Percentiles rank a stretch among this genome's conserved stretches.
Evolutionary conservation across 768 basidiomycete species (phyloP).

Genomic region (Lepiota venenata): DNA sequence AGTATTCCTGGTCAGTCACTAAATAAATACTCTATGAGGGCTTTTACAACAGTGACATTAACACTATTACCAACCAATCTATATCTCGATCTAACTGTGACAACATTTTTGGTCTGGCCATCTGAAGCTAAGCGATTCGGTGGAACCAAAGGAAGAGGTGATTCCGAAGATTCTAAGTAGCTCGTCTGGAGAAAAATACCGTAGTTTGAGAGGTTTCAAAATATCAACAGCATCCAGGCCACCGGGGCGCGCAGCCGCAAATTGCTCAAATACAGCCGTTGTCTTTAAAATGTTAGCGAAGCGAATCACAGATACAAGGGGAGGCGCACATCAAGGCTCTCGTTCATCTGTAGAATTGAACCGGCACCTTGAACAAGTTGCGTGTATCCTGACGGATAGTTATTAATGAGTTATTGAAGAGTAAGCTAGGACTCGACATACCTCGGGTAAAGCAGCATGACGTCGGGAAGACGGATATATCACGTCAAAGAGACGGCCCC

Average conservation of each 20-base stretch:
- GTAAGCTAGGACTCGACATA: conserved; percentile 20
- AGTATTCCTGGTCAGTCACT: background rate
- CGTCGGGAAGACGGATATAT: conserved; percentile 58
- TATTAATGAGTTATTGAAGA: background rate
- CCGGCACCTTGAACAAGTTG: conserved; percentile 75
- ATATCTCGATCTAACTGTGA: conserved; percentile 70
- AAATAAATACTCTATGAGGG: conserved; percentile 59
- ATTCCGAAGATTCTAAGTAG: conserved; percentile 69
- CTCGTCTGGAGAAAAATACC: conserved; percentile 76
- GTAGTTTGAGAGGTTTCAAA: conserved; percentile 55
- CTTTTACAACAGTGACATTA: conserved; percentile 68
- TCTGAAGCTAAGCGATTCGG: conserved; percentile 30
- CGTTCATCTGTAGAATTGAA: conserved; percentile 73
- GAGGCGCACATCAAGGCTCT: conserved; percentile 53
- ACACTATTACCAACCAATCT: conserved; percentile 81
- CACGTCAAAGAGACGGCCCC: conserved; percentile 81
- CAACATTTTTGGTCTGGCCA: conserved; percentile 51
- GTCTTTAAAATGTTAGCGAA: conserved; percentile 43
- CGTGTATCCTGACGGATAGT: conserved; percentile 55
- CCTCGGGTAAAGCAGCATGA: conserved; percentile 85
- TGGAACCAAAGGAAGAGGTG: conserved; percentile 22
- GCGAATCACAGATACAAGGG: background rate
- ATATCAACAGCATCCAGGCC: conserved; percentile 46
- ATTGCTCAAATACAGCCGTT: conserved; percentile 50
- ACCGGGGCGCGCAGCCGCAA: conserved; percentile 40